Base-by-base conservation (phyloP, 1,284 basidiomycete genomes). In the Trametes versicolor region DNA sequence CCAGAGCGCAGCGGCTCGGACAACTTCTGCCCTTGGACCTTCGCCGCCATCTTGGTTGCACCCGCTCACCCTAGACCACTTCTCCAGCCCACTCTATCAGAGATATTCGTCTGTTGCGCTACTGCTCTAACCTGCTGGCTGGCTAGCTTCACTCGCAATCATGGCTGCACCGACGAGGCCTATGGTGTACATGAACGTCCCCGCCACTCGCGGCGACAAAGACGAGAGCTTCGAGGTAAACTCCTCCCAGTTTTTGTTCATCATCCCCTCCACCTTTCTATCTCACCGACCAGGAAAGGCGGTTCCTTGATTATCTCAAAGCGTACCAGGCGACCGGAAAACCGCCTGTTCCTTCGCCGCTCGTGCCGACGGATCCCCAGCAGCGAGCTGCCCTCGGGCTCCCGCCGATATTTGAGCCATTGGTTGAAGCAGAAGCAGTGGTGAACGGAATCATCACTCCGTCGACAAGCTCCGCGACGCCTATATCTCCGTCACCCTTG, bases 401-500 rank as follows among this genome's bases (percentile, higher is more conserved):
- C 0, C 83, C 82, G 3, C 81, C 80, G 1, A 70, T 81, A n/a
- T 85, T 85, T 73, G 74, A 81, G 64, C 83, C 84, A 10, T 64
- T 71, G 48, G 45, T 70, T 43, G 66, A 59, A 48, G 21, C 36
- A 2, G 65, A 66, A 21, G 17, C 64, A 61, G 54, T 70, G 36
- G 37, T 56, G 10, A 60, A 66, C 2, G 66, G 64, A 60, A 51
- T 61, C 47, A 51, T 61, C 47, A 56, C 65, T 57, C 63, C 27
- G 52, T 66, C 36, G 10, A 60, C 10, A 64, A 34, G 41, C 41
- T 43, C 65, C 57, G 64, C 25, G 51, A 67, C 32, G 10, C 62
- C 8, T 64, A 34, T 19, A 21, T 32, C 34, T 39, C 19, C 59
- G n/a, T n/a, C 48, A 1, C 49, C 58, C 19, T 34, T 56, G 21